Evolutionary conservation across 2,329 filamentous ascomycete species (phyloP).

Genomic region (Nemania sp.): DNA sequence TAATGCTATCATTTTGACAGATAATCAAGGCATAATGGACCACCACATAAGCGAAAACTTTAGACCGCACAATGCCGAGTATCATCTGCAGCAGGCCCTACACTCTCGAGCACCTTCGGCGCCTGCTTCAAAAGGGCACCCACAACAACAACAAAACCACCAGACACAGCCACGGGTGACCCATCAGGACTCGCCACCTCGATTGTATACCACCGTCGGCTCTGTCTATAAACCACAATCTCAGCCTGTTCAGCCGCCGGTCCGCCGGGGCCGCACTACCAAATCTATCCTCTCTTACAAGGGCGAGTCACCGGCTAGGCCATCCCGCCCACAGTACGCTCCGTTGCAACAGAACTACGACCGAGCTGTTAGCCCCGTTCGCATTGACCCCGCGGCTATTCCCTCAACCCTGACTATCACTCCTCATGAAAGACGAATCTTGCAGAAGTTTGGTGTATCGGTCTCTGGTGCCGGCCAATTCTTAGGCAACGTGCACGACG

Average conservation of each 20-base stretch:
- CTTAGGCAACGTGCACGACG: neutral
- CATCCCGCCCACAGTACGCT: constrained; percentile 48
- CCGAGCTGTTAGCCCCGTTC: constrained; percentile 50
- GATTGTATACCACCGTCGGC: constrained; percentile 58
- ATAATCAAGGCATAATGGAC: constrained; percentile 14
- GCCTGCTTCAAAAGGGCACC: too few species aligned
- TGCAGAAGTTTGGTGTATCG: constrained; percentile 18
- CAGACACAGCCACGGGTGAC: neutral
- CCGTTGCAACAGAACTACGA: constrained; percentile 60
- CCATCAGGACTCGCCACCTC: constrained; percentile 29
- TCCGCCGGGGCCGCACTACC: constrained; percentile 52
- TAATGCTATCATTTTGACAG: neutral
- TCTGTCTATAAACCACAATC: constrained; percentile 56
- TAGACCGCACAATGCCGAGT: neutral
- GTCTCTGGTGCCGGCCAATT: neutral
- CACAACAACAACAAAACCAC: neutral
- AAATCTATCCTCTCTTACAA: constrained; percentile 46
- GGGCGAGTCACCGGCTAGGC: constrained; percentile 29
- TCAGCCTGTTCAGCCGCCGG: constrained; percentile 54
- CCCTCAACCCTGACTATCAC: constrained; percentile 1
- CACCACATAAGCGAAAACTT: neutral
- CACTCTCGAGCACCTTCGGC: too few species aligned
- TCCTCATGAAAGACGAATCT: constrained; percentile 10
- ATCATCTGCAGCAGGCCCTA: neutral
- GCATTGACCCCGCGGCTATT: neutral